Evolutionary conservation across 768 basidiomycete genomes (phyloP).

Genomic region (Leucocoprinus birnbaumii): DNA sequence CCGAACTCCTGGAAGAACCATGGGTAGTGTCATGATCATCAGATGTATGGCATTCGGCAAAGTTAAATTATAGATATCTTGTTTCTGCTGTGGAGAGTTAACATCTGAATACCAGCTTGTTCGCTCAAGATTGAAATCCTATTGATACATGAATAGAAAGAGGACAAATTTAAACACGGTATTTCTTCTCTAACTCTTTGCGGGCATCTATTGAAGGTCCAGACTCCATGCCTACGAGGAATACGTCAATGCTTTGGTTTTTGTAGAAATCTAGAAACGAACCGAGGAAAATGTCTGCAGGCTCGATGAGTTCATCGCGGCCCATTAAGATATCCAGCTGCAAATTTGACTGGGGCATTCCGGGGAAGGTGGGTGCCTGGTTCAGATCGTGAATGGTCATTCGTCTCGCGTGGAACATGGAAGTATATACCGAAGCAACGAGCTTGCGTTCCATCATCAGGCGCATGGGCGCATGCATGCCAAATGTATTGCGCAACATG

Average conservation of each 20-base stretch:
- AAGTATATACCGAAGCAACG: conserved; percentile 61
- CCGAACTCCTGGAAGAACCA: conserved; percentile 20
- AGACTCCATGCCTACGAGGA: conserved; percentile 48
- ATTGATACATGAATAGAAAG: background rate
- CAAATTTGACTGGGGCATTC: conserved; percentile 67
- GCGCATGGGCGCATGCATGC: conserved; percentile 86
- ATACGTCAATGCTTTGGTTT: background rate
- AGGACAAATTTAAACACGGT: conserved; percentile 34
- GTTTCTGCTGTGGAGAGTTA: too few species aligned
- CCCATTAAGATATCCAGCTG: conserved; percentile 94
- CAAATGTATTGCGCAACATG: conserved; percentile 79
- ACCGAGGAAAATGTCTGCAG: conserved; percentile 81
- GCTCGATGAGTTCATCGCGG: conserved; percentile 79
- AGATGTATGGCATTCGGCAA: background rate
- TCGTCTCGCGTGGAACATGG: background rate
- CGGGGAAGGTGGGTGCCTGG: conserved; percentile 68
- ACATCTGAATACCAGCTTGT: conserved; percentile 9
- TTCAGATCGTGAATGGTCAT: background rate
- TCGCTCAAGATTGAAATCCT: conserved; percentile 9
- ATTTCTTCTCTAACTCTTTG: conserved; percentile 63
- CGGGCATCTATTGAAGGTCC: conserved; percentile 55
- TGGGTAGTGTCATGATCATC: conserved; percentile 13
- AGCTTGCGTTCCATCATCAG: conserved; percentile 93
- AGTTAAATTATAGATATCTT: too few species aligned
- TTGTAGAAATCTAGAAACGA: conserved; percentile 20